A percentile compares a stretch with the other conserved stretches of the same genome.
Evolutionary conservation across 768 basidiomycete species (phyloP).

Genomic region (Boletus tylopilopsis): DNA sequence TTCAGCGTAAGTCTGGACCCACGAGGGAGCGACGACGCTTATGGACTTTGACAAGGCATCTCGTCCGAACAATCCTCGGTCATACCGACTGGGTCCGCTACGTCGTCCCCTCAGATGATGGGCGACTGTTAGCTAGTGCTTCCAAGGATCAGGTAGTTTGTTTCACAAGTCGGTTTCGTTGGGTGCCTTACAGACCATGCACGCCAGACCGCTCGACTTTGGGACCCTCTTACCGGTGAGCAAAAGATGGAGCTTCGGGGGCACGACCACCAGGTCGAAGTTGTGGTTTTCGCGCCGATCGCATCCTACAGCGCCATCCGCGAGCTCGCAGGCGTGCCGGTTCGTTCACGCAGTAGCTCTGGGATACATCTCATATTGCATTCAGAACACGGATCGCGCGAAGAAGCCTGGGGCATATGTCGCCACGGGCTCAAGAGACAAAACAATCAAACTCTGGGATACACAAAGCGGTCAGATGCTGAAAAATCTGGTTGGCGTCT

Average conservation of each 20-base stretch:
- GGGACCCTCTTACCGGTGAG: slow-evolving; percentile 70
- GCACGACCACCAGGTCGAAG: slow-evolving; percentile 84
- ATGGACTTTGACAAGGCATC: slow-evolving; percentile 46
- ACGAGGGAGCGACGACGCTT: slow-evolving; percentile 6
- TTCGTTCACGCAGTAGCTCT: slow-evolving; percentile 33
- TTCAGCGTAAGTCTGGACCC: slow-evolving; percentile 58
- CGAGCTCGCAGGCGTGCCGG: slow-evolving; percentile 70
- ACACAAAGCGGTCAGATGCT: slow-evolving; percentile 76
- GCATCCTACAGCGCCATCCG: slow-evolving; percentile 73
- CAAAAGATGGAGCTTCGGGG: slow-evolving; percentile 81
- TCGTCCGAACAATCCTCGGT: slow-evolving; percentile 68
- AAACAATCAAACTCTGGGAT: slow-evolving; percentile 92
- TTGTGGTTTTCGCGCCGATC: slow-evolving; percentile 75
- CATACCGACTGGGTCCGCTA: slow-evolving; percentile 86
- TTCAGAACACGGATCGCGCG: slow-evolving; percentile 46
- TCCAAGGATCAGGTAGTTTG: slow-evolving; percentile 80
- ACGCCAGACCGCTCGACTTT: slow-evolving; percentile 68
- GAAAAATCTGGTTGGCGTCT: slow-evolving; percentile 58
- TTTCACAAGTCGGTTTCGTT: background rate
- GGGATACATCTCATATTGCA: background rate
- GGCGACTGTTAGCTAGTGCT: slow-evolving; percentile 69
- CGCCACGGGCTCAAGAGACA: slow-evolving; percentile 86
- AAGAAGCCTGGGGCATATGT: slow-evolving; percentile 58
- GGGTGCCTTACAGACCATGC: background rate
- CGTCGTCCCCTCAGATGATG: slow-evolving; percentile 64